Conservation (phyloP, 2,329 filamentous ascomycete genomes). For the Plectosphaerella sp. region DNA sequence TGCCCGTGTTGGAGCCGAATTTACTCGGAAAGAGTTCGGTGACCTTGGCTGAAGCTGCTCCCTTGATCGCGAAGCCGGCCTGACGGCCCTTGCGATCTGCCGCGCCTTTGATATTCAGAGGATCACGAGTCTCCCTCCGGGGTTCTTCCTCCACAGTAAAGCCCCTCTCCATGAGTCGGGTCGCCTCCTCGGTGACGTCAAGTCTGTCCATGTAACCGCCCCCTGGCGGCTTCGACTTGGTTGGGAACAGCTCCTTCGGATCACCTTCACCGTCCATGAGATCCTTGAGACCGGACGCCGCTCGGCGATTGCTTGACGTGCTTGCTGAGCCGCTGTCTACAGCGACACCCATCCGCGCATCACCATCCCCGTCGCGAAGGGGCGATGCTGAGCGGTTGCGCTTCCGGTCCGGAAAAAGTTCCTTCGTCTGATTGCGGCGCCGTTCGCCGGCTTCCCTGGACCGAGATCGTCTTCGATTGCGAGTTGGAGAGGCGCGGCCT, state of each 20-base stretch:
- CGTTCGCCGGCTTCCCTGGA: slow-evolving; percentile 21
- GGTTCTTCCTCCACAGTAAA: neutral
- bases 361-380: slow-evolving; percentile 34
- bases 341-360: slow-evolving; percentile 27
- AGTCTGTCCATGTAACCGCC: slow-evolving; percentile 30
- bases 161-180: slow-evolving; percentile 11
- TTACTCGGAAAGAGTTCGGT: slow-evolving; percentile 69
- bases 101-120: slow-evolving; percentile 57
- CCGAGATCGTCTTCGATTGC: slow-evolving; percentile 22
- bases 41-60: slow-evolving; percentile 44
- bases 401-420: slow-evolving; percentile 53
- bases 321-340: slow-evolving; percentile 14
- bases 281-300: slow-evolving; percentile 27
- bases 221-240: slow-evolving; percentile 22
- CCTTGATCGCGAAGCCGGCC: slow-evolving; percentile 63
- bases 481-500: slow-evolving; percentile 16
- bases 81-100: slow-evolving; percentile 41
- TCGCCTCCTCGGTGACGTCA: slow-evolving; percentile 14
- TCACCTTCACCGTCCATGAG: slow-evolving; percentile 23
- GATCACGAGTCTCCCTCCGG: neutral
- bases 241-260: slow-evolving; percentile 35
- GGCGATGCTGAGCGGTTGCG: slow-evolving; percentile 52
- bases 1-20: slow-evolving; percentile 56
- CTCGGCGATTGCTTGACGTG: slow-evolving; percentile 26
- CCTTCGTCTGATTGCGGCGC: slow-evolving; percentile 46